Evolutionary conservation across 345 rosid genomes (phyloP), one percentile per base, ranked within the genome.

Genomic region (Eucalyptus paniculata): DNA sequence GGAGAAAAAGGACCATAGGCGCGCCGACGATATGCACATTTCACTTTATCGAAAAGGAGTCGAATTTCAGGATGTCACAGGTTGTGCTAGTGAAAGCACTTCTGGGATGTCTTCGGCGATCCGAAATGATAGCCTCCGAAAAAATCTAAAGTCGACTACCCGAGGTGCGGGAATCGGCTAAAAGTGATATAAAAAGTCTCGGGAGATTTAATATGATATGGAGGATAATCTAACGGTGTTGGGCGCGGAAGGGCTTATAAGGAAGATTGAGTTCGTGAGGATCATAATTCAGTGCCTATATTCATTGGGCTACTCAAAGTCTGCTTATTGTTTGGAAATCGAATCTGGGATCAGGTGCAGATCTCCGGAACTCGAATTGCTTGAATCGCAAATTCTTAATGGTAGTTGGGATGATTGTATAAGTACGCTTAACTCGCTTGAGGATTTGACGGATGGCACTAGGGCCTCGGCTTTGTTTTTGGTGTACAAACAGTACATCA

Each of bases 391-490:
- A 91, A 93, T 95, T 89, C 92, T 93, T 69, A 89, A 89, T 72
- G 99, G 98, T 19, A 90, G 94, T 77, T 97, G 98, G 98, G 95
- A 95, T 89, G 91, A 90, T 86, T 97, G 95, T 91, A 51, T 96
- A 44, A 90, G 90, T 51, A 92, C 92, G 1, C 87, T 97, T 18
- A 93, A 90, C 89, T 89, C 90, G 37, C 88, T 94, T 30, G 89
- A 87, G 50, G 96, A 91, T 87, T 80, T 91, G 86, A 90, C 34
- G 80, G 96, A 93, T 37, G 98, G 95, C 21, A 89, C 50, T 37
- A 92, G 94, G 60, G 92, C 92, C 88, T 93, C 94, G 1, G 95
- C 93, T 92, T 92, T 96, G 91, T 95, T 94, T 93, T 92, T 94
- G 50, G 92, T 96, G 87, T 92, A 94, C 18, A 95, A 95, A 94